Evolutionary conservation across 192 early-diverging fungal species (phyloP).

Genomic region (Diversispora epigaea): DNA sequence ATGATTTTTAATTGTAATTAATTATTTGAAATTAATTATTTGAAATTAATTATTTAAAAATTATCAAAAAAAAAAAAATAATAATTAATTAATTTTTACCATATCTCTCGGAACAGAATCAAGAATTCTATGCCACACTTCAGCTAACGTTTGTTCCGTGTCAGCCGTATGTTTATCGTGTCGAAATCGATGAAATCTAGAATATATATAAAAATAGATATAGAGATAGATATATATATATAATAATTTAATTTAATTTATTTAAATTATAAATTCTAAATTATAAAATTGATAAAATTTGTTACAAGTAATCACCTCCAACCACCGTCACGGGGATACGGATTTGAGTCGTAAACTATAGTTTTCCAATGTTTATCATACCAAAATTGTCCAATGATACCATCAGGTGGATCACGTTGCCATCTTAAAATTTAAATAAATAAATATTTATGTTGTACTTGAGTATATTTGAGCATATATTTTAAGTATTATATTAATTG

Average conservation of each 20-base stretch:
- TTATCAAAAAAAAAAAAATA: neutral
- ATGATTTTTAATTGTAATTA: too few relatives aligned
- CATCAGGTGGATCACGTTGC: slow-evolving; percentile 41
- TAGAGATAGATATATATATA: too few relatives aligned
- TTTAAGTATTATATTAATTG: neutral
- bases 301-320: slow-evolving; percentile 6
- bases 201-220: neutral
- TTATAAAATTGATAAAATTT: too few relatives aligned
- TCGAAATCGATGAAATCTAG: slow-evolving; percentile 2
- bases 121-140: neutral
- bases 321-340: neutral
- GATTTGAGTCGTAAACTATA: neutral
- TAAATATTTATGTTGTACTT: neutral
- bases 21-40: neutral
- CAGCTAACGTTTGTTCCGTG: neutral
- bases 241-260: too few relatives aligned
- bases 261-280: too few relatives aligned
- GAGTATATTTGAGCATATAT: neutral
- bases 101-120: neutral
- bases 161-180: neutral
- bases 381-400: slow-evolving; percentile 44
- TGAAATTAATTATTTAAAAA: neutral
- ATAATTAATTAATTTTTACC: neutral
- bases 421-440: slow-evolving; percentile 35
- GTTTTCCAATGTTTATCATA: slow-evolving; percentile 10